These are phyloP conservation scores for Helicocarpus griseus DNA, from an alignment of 2,329 filamentous ascomycete genomes.

Conservation along the genomic window DNA sequence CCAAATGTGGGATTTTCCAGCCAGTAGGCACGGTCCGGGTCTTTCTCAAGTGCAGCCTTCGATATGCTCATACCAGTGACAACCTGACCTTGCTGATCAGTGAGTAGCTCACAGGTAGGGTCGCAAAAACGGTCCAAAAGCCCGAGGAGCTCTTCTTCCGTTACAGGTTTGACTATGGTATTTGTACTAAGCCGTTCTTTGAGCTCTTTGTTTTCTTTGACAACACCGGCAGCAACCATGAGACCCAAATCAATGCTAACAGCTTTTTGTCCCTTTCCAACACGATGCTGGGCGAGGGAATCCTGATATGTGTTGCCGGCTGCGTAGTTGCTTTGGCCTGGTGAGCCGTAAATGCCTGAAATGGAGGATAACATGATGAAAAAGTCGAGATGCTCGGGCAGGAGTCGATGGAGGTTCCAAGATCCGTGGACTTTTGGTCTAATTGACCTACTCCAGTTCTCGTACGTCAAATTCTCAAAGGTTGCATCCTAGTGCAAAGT, in stretches of 20 bases:
- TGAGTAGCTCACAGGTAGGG: slow-evolving; percentile 2
- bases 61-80: slow-evolving; percentile 6
- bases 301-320: slow-evolving; percentile 11
- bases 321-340: slow-evolving; percentile 8
- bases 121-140: slow-evolving; percentile 12
- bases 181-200: neutral
- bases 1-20: neutral
- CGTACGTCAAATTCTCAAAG: slow-evolving; percentile 7
- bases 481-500: slow-evolving; percentile 7
- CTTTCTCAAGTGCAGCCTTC: neutral
- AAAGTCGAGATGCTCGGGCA: slow-evolving; percentile 13
- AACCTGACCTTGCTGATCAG: slow-evolving; percentile 6
- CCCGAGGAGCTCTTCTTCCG: slow-evolving; percentile 17
- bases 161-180: slow-evolving; percentile 14
- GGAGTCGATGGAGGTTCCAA: slow-evolving; percentile 16
- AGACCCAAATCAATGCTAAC: slow-evolving; percentile 3
- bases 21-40: neutral
- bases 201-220: neutral
- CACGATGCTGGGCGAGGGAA: slow-evolving; percentile 12
- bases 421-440: slow-evolving; percentile 21
- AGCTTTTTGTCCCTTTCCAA: neutral
- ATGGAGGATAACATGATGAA: slow-evolving; percentile 13
- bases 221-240: slow-evolving; percentile 1
- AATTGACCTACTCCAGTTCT: slow-evolving; percentile 12
- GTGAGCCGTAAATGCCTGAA: slow-evolving; percentile 3